phyloP scores from a whole-genome alignment of 75 land plant species.

The Azolla pinnata region DNA sequence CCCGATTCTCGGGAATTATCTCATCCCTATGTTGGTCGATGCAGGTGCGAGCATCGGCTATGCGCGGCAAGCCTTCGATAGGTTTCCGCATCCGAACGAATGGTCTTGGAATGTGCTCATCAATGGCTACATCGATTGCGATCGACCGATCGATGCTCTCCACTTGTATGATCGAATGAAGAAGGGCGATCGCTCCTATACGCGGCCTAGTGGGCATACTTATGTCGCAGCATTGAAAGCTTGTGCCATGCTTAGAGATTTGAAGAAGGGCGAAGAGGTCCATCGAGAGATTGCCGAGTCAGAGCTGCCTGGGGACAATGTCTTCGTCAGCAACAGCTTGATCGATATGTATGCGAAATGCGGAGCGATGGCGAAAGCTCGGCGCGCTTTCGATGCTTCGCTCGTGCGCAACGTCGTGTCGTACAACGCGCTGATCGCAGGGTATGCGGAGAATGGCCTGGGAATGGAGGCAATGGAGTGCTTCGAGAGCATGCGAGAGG shows the following conservation, averaged over 20 bases:
- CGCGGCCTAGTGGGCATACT: background rate
- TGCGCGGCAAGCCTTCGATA: background rate
- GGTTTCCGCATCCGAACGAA: background rate
- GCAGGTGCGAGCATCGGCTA: background rate
- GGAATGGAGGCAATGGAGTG: background rate
- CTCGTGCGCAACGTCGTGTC: background rate
- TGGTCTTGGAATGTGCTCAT: conserved; percentile 6
- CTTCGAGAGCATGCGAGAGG: background rate
- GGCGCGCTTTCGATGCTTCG: background rate
- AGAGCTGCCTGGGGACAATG: background rate
- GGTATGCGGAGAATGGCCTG: background rate
- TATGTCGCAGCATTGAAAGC: background rate
- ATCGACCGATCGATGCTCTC: background rate
- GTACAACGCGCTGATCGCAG: background rate
- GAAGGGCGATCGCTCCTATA: background rate
- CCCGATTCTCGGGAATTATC: background rate
- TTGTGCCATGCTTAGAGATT: background rate
- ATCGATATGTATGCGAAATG: conserved; percentile 2
- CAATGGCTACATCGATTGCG: background rate
- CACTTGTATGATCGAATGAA: conserved; percentile 7
- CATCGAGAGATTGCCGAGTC: background rate
- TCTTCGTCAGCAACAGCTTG: conserved; percentile 1
- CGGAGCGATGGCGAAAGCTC: background rate
- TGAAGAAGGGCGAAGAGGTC: conserved; percentile 1
- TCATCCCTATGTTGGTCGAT: background rate